These are phyloP conservation scores for Thymus mandschuricus DNA, from an alignment of 257 asterid species.

Conservation along the genomic window DNA sequence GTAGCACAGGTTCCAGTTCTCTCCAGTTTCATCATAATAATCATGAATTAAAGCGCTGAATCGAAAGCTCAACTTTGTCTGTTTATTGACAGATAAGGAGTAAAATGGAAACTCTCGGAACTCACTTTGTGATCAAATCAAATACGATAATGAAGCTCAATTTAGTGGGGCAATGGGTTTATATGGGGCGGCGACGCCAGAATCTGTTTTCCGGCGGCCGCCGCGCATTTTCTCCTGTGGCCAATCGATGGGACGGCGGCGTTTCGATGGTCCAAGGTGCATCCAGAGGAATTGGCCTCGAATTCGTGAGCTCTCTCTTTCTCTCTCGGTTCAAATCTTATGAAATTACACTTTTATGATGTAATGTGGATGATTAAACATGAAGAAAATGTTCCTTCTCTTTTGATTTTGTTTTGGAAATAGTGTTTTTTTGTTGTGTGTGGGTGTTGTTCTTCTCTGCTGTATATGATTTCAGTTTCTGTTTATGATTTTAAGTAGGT, in stretches of 20 bases:
- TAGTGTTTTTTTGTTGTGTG: no score
- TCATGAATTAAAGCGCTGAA: background rate
- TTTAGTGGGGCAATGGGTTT: constrained; percentile 39
- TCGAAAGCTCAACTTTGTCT: background rate
- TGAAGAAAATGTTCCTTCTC: no score
- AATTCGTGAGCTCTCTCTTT: constrained; percentile 62
- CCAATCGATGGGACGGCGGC: constrained; percentile 54
- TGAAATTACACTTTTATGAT: constrained; percentile 9
- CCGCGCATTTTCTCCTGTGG: constrained; percentile 45
- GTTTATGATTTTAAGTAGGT: no score
- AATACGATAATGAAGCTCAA: constrained; percentile 47
- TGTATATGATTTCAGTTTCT: no score
- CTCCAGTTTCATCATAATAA: constrained; percentile 12
- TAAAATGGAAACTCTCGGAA: constrained; percentile 23
- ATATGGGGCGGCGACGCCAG: constrained; percentile 37
- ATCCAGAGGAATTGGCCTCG: constrained; percentile 97
- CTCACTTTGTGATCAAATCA: constrained; percentile 24
- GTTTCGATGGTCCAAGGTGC: constrained; percentile 98
- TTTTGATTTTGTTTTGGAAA: no score
- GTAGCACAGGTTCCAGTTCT: constrained; percentile 31
- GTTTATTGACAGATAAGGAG: constrained; percentile 24
- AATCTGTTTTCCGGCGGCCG: constrained; percentile 36
- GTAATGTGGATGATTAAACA: background rate
- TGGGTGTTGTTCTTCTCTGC: no score
- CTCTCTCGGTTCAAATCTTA: background rate